phyloP scores from a whole-genome alignment of 441 rosid genomes.

The Adansonia rubrostipa region DNA sequence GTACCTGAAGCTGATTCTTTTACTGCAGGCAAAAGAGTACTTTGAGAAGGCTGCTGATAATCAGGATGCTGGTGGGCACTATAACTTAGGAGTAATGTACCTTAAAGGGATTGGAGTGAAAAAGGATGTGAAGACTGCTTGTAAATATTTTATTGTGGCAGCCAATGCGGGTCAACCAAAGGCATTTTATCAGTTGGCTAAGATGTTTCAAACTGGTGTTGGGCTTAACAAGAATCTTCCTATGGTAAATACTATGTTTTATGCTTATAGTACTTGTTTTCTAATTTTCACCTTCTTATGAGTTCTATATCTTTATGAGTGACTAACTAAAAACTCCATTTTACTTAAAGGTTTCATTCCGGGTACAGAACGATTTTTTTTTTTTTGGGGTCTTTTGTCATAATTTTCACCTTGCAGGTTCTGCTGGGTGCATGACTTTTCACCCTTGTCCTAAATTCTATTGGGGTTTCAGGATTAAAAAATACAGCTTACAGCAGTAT shows the following conservation, averaged over 20 bases:
- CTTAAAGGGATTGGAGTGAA: slow-evolving; percentile 89
- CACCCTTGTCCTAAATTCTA: background rate
- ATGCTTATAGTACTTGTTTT: background rate
- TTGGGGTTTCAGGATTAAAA: slow-evolving; percentile 13
- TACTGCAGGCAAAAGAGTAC: slow-evolving; percentile 84
- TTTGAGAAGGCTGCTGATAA: slow-evolving; percentile 89
- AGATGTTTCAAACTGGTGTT: slow-evolving; percentile 96
- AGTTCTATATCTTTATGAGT: slow-evolving; percentile 13
- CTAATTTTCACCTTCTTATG: slow-evolving; percentile 1
- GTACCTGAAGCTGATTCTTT: background rate
- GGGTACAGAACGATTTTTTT: too few relatives aligned
- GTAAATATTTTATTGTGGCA: slow-evolving; percentile 71
- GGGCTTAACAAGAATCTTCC: slow-evolving; percentile 83
- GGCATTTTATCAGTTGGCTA: slow-evolving; percentile 98
- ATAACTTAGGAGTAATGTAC: slow-evolving; percentile 91
- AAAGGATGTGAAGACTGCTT: slow-evolving; percentile 84
- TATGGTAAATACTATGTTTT: slow-evolving; percentile 53
- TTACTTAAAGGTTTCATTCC: background rate
- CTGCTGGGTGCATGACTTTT: background rate
- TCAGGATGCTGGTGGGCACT: slow-evolving; percentile 86
- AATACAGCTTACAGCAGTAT: background rate
- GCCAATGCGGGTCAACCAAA: slow-evolving; percentile 97
- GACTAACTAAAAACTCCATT: background rate
- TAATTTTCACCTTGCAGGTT: background rate
- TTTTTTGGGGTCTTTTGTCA: too few relatives aligned